phyloP scores from a whole-genome alignment of 2,329 filamentous ascomycete genomes.

The Colletotrichum magnum region DNA sequence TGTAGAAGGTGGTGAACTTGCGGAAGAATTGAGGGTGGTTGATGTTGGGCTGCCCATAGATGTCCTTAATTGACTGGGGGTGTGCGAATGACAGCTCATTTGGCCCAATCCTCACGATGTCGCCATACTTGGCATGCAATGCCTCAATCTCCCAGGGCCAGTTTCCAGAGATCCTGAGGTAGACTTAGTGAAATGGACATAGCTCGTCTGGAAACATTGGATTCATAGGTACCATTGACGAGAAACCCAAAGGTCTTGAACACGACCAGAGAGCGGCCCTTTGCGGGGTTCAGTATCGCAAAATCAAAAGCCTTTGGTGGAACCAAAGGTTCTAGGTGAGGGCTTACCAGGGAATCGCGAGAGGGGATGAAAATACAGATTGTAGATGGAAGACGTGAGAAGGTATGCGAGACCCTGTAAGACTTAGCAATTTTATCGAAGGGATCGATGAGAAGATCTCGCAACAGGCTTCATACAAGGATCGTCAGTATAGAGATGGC shows the following conservation, averaged over 20 bases:
- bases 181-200: too few relatives aligned
- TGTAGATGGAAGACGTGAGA: conserved; percentile 15
- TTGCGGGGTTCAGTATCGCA: neutral
- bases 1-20: conserved; percentile 28
- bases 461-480: neutral
- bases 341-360: conserved; percentile 16
- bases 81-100: conserved; percentile 61
- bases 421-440: neutral
- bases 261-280: conserved; percentile 16
- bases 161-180: conserved; percentile 3
- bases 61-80: conserved; percentile 55
- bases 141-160: conserved; percentile 30
- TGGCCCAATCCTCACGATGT: conserved; percentile 61
- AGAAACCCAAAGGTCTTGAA: conserved; percentile 25
- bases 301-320: too few relatives aligned
- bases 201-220: neutral
- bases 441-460: neutral
- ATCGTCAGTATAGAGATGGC: neutral
- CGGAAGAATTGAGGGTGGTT: conserved; percentile 41
- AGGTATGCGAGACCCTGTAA: neutral
- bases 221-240: conserved; percentile 1
- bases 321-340: too few relatives aligned
- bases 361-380: conserved; percentile 23
- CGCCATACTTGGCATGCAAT: conserved; percentile 32
- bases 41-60: conserved; percentile 49